Evolutionary conservation across 257 asterid genomes (phyloP).

Genomic region (Galeopsis tetrahit): DNA sequence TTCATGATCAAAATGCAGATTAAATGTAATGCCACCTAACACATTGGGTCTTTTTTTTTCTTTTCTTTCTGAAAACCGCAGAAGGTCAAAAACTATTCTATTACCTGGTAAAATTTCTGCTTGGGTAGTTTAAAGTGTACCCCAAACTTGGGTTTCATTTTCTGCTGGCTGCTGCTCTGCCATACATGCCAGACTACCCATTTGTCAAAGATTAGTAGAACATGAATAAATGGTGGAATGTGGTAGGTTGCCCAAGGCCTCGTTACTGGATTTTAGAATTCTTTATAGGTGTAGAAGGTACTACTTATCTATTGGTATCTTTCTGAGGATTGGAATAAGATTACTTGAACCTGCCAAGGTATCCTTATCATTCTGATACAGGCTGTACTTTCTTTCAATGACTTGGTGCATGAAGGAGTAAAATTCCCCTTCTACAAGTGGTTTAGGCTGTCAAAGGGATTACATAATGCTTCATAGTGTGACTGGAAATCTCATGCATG

Average conservation of each 20-base stretch:
- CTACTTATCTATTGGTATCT: not conserved
- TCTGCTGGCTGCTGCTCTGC: slow-evolving; percentile 16
- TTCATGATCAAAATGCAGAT: slow-evolving; percentile 4
- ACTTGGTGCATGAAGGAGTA: not conserved
- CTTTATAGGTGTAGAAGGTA: not conserved
- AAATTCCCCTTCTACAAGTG: not conserved
- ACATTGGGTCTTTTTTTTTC: not conserved
- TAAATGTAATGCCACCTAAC: slow-evolving; percentile 22
- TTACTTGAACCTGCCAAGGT: not conserved
- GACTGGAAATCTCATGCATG: not conserved
- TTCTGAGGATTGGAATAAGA: not conserved
- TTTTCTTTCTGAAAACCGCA: not conserved
- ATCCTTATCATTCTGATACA: not conserved
- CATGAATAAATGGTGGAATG: not conserved
- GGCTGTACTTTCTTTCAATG: not conserved
- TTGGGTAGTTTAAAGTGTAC: slow-evolving; percentile 22
- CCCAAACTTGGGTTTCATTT: slow-evolving; percentile 13
- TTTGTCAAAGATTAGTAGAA: slow-evolving; percentile 7
- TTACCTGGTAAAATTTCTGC: slow-evolving; percentile 23
- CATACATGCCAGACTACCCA: not conserved
- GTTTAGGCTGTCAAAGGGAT: not conserved
- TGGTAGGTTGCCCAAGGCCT: not conserved
- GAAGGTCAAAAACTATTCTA: slow-evolving; percentile 6
- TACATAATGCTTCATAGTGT: not conserved
- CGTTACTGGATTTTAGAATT: not conserved